Evolutionary conservation across 2,329 filamentous ascomycete species (phyloP).

Genomic region (Colletotrichum navitas): DNA sequence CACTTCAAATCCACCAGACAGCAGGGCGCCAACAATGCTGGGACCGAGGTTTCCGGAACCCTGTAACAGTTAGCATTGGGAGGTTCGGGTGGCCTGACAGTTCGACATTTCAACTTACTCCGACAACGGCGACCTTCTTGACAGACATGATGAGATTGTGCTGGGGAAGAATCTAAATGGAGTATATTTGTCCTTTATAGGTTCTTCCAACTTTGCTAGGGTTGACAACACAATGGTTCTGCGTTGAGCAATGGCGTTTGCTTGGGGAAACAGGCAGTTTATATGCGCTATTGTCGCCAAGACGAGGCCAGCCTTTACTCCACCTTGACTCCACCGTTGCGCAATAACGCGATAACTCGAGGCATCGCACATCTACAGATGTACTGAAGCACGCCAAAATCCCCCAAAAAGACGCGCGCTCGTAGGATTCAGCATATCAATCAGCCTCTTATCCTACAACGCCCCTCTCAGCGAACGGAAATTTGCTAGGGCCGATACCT

Average conservation of each 20-base stretch:
- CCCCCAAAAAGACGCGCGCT: not conserved
- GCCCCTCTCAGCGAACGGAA: conserved; percentile 5
- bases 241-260: not conserved
- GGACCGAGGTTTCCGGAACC: conserved; percentile 51
- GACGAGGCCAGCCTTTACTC: conserved; percentile 1
- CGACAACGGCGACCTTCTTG: conserved; percentile 52
- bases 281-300: conserved; percentile 5
- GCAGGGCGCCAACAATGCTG: conserved; percentile 48
- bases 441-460: not conserved
- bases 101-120: conserved; percentile 47
- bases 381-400: conserved; percentile 15
- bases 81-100: not conserved
- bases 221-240: not conserved
- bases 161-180: too few species aligned
- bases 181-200: not conserved
- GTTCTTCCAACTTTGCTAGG: too few species aligned
- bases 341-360: conserved; percentile 33
- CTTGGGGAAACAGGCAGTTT: not conserved
- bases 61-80: conserved; percentile 42
- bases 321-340: conserved; percentile 22
- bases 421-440: not conserved
- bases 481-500: not conserved
- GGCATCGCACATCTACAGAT: conserved; percentile 22
- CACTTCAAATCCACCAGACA: conserved; percentile 59
- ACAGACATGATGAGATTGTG: conserved; percentile 45